A percentile compares a stretch with the other conserved stretches of the same genome.
These are phyloP conservation scores for Ciborinia camelliae DNA, from an alignment of 2,329 filamentous ascomycete species.

Conservation along the genomic window DNA sequence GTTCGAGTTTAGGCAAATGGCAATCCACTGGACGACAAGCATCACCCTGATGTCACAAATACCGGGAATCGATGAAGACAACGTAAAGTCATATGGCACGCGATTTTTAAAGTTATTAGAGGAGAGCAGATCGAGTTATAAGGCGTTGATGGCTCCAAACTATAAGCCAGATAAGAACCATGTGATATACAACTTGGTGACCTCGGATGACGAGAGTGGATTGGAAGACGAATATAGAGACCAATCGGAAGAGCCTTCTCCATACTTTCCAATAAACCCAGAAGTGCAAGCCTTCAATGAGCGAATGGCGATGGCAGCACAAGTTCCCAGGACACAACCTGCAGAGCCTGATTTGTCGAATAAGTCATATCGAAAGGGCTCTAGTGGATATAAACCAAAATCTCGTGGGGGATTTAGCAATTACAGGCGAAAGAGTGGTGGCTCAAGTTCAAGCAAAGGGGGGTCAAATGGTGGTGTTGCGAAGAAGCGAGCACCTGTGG, in stretches of 20 bases:
- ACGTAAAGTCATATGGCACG: slow-evolving; percentile 59
- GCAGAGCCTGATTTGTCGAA: not conserved
- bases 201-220: slow-evolving; percentile 26
- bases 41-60: slow-evolving; percentile 61
- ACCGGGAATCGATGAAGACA: slow-evolving; percentile 58
- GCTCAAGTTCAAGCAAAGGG: slow-evolving; percentile 1
- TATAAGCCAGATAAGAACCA: slow-evolving; percentile 35
- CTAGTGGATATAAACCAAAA: not conserved
- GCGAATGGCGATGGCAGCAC: not conserved
- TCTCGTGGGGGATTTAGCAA: not conserved
- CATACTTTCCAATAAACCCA: slow-evolving; percentile 1
- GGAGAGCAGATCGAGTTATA: slow-evolving; percentile 46
- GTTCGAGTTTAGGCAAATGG: slow-evolving; percentile 68
- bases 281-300: slow-evolving; percentile 19
- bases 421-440: slow-evolving; percentile 11
- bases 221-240: slow-evolving; percentile 30
- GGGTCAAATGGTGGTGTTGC: slow-evolving; percentile 23
- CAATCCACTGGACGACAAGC: slow-evolving; percentile 61
- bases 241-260: not conserved
- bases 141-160: slow-evolving; percentile 46
- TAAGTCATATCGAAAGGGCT: not conserved
- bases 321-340: not conserved
- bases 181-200: slow-evolving; percentile 52
- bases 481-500: slow-evolving; percentile 26
- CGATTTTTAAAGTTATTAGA: slow-evolving; percentile 59